These are phyloP conservation scores for Fusarium mexicanum DNA, from an alignment of 2,329 filamentous ascomycete species.

Conservation along the genomic window DNA sequence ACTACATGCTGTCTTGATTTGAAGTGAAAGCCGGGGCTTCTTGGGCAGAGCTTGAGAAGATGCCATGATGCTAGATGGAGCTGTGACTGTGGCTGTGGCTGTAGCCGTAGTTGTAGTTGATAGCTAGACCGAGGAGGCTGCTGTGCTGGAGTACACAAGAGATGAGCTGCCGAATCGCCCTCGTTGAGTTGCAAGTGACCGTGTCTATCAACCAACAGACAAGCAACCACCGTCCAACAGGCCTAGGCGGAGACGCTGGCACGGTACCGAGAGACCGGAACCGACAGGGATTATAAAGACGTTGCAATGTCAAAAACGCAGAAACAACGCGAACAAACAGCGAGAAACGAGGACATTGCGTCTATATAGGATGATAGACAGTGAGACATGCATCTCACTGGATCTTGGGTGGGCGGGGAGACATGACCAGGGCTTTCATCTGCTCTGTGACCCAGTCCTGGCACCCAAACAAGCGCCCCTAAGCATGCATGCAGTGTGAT, in stretches of 20 bases:
- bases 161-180: slow-evolving; percentile 3
- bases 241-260: slow-evolving; percentile 28
- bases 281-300: slow-evolving; percentile 39
- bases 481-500: slow-evolving; percentile 46
- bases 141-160: not conserved
- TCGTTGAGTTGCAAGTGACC: slow-evolving; percentile 10
- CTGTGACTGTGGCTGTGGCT: not conserved
- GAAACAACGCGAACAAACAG: slow-evolving; percentile 32
- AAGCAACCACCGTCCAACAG: slow-evolving; percentile 27
- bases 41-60: slow-evolving; percentile 52
- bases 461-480: slow-evolving; percentile 42
- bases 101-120: slow-evolving; percentile 6
- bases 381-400: slow-evolving; percentile 23
- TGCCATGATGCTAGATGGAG: slow-evolving; percentile 47
- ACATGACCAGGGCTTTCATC: slow-evolving; percentile 7
- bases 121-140: not conserved
- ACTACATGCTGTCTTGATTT: slow-evolving; percentile 59
- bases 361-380: slow-evolving; percentile 42
- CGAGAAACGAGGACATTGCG: slow-evolving; percentile 39
- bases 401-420: slow-evolving; percentile 10
- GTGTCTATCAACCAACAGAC: slow-evolving; percentile 34
- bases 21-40: slow-evolving; percentile 66
- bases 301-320: slow-evolving; percentile 30
- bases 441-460: slow-evolving; percentile 16
- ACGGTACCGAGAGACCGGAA: slow-evolving; percentile 39